A percentile compares a stretch with the other conserved stretches of the same genome.
Evolutionary conservation across 2,329 filamentous ascomycete species (phyloP).

Genomic region (Ophiostoma sp.): DNA sequence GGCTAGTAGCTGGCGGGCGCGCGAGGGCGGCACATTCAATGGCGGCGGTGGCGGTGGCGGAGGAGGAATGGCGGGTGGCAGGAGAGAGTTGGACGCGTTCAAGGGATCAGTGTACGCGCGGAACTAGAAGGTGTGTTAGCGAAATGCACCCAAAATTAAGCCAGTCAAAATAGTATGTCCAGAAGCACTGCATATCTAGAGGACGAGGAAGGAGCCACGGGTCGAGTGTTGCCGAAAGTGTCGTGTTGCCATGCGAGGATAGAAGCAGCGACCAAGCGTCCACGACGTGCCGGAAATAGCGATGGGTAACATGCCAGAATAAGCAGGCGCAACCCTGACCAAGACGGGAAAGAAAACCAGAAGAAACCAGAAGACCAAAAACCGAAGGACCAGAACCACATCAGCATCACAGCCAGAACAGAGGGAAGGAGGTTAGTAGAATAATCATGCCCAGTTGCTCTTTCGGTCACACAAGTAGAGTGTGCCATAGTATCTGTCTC

Average conservation of each 20-base stretch:
- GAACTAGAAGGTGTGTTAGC: conserved; percentile 46
- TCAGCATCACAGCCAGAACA: not conserved
- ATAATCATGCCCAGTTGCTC: not conserved
- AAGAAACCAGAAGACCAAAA: not conserved
- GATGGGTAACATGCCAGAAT: not conserved
- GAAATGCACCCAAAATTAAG: not conserved
- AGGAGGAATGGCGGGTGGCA: conserved; percentile 59
- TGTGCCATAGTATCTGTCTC: not conserved
- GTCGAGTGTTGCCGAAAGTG: not conserved
- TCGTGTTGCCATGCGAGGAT: not conserved
- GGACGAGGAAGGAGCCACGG: not conserved
- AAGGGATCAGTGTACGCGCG: conserved; percentile 59
- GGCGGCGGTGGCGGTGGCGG: conserved; percentile 66
- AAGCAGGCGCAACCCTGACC: not conserved
- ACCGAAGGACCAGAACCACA: conserved; percentile 13
- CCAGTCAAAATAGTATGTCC: not conserved
- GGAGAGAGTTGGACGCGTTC: conserved; percentile 51
- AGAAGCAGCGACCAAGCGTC: not conserved
- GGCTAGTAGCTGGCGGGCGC: conserved; percentile 87
- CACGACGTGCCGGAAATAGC: not conserved
- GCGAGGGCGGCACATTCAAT: conserved; percentile 80
- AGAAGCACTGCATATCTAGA: not conserved
- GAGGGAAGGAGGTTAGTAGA: not conserved
- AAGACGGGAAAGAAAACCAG: not conserved
- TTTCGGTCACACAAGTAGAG: not conserved